Evolutionary conservation across 1,284 basidiomycete genomes (phyloP), one percentile per base, ranked within the genome.

Genomic region (Ganoderma boninense): DNA sequence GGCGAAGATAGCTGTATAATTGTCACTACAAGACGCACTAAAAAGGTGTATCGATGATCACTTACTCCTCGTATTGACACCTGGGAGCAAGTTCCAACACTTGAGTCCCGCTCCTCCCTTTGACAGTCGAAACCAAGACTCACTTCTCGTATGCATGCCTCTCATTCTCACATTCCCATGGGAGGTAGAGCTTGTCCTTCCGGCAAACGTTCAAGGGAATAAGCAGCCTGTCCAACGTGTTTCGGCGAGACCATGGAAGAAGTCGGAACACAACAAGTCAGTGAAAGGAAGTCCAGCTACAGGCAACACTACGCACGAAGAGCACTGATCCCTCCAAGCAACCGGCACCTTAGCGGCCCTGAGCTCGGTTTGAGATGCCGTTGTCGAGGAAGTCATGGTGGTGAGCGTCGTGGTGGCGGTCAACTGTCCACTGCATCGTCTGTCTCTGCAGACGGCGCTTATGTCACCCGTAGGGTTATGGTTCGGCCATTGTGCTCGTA

Each of bases 41-140:
- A 10, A 10, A 40, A 14, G 29, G 44, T 32, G 5, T 13, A 49
- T 20, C 13, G 26, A 11, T 8, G 20, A 44, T 18, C 4, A 91
- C 94, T 82, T 80, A 96, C 94, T 96, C 95, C 76, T 96, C 94
- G 80, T 95, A 96, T 82, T 96, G 95, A 80, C 95, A 96, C 84
- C 94, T 96, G 69, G 2, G 64, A 23, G 57, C 18, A 32, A 35
- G 57, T 26, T 14, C 29, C 42, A 23, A 29, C 20, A 62, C 68
- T 43, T 32, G 32, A 61, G 40, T 61, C 43, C 5, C 16, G 60
- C 29, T 10, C 40, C 23, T 11, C 13, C 5, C 2, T 3, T 32
- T 60, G 60, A 61, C 6, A 8, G 40, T 8, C n/a, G 40, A 38
- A 13, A 23, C n/a, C 4, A 23, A 38, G n/a, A 83, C 91, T 80